Percentiles rank a stretch among this genome's conserved stretches.
These are phyloP conservation scores for Diddensiella santjacobensis DNA, from an alignment of 805 yeast genomes.

Conservation along the genomic window DNA sequence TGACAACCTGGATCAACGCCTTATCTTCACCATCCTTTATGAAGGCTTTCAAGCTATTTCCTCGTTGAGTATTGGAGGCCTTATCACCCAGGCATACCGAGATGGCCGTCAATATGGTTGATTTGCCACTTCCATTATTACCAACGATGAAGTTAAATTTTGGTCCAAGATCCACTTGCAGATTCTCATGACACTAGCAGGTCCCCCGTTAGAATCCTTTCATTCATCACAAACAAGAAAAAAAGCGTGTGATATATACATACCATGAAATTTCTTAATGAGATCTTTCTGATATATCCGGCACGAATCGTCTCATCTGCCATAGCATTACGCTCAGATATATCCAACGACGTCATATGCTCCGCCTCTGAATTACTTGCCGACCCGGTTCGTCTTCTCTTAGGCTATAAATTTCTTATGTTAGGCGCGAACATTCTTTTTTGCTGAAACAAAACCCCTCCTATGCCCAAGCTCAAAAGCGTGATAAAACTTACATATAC, in stretches of 20 bases:
- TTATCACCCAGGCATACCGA: conserved; percentile 85
- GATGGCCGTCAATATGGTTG: conserved; percentile 83
- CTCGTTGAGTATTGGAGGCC: conserved; percentile 85
- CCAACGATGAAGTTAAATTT: conserved; percentile 85
- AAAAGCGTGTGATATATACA: neutral
- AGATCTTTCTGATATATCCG: conserved; percentile 65
- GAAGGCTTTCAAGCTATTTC: conserved; percentile 60
- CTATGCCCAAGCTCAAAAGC: too few species aligned
- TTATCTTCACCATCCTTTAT: conserved; percentile 71
- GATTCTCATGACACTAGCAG: conserved; percentile 55
- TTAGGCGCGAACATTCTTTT: neutral
- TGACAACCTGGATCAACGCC: conserved; percentile 62
- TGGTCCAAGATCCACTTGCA: conserved; percentile 71
- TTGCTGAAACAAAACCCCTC: neutral
- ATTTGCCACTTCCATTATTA: conserved; percentile 86
- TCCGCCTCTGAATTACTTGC: neutral
- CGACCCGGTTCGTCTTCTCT: neutral
- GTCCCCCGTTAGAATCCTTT: too few species aligned
- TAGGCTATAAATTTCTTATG: neutral
- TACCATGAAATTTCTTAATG: conserved; percentile 64
- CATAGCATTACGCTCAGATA: neutral
- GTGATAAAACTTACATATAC: neutral
- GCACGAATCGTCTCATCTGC: conserved; percentile 32
- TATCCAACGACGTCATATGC: neutral
- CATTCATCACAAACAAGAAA: too few species aligned